Evolutionary conservation across 2,329 filamentous ascomycete species (phyloP).

Genomic region (Ophiostoma sp.): DNA sequence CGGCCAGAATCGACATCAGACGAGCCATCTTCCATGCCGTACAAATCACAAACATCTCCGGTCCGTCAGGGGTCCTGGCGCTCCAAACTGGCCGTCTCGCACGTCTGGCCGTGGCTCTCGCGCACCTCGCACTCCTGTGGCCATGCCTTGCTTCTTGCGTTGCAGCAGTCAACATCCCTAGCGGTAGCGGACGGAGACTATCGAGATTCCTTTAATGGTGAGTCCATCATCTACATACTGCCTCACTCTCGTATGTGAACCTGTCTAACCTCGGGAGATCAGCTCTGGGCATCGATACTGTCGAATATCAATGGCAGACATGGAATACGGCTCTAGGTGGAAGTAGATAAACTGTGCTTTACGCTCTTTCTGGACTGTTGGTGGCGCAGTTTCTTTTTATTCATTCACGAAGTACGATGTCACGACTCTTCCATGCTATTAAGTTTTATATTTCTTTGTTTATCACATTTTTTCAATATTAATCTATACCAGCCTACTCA

Average conservation of each 20-base stretch:
- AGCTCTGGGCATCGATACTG: constrained; percentile 19
- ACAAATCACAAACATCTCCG: not conserved
- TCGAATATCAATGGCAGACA: constrained; percentile 21
- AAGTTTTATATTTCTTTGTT: too few species aligned
- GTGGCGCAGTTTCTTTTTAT: too few species aligned
- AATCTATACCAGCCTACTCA: too few species aligned
- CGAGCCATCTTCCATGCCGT: not conserved
- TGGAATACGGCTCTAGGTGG: constrained; percentile 7
- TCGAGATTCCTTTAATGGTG: not conserved
- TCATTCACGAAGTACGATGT: too few species aligned
- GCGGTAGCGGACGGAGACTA: not conserved
- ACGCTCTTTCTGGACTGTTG: too few species aligned
- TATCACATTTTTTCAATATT: too few species aligned
- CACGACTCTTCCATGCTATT: too few species aligned
- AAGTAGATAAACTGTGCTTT: not conserved
- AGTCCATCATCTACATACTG: not conserved
- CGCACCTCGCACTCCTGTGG: constrained; percentile 14
- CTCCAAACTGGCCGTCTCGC: constrained; percentile 2
- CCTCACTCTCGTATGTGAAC: not conserved
- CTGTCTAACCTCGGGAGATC: not conserved
- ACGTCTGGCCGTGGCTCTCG: constrained; percentile 19
- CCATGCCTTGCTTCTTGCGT: not conserved
- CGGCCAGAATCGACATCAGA: not conserved
- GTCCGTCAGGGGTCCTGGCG: constrained; percentile 7
- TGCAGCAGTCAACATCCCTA: not conserved